Conservation (phyloP, 1,284 basidiomycete species). For the Leccinum solheimii region DNA sequence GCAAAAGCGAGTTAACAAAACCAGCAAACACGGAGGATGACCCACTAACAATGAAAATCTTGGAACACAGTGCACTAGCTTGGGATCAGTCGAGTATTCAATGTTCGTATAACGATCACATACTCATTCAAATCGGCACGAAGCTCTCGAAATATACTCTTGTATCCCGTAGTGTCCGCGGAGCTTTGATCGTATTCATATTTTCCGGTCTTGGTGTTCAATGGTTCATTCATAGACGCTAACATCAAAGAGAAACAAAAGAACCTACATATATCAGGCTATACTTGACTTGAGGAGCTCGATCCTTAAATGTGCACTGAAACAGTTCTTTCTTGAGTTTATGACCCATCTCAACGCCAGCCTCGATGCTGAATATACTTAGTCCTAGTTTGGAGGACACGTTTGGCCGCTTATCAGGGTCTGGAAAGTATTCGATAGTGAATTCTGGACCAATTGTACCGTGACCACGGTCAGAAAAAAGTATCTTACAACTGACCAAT, state of each 20-base stretch:
- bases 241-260: neutral
- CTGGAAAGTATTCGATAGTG: neutral
- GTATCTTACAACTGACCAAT: too few species aligned
- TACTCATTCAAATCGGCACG: conserved; percentile 81
- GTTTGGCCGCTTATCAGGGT: conserved; percentile 33
- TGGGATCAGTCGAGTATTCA: neutral
- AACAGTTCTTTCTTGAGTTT: conserved; percentile 77
- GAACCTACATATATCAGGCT: conserved; percentile 80
- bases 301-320: conserved; percentile 90
- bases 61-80: neutral
- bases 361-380: conserved; percentile 78
- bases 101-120: conserved; percentile 16
- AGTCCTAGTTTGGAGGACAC: conserved; percentile 58
- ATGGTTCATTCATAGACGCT: neutral
- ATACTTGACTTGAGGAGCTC: conserved; percentile 72
- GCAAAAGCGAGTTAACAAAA: neutral
- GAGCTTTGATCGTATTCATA: conserved; percentile 79
- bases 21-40: neutral
- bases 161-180: conserved; percentile 45
- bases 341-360: conserved; percentile 67
- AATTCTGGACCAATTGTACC: neutral
- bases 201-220: conserved; percentile 65
- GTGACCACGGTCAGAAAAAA: neutral
- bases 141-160: conserved; percentile 70
- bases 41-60: neutral